phyloP scores from a whole-genome alignment of 2,329 filamentous ascomycete genomes.

The Aphanocladium album region DNA sequence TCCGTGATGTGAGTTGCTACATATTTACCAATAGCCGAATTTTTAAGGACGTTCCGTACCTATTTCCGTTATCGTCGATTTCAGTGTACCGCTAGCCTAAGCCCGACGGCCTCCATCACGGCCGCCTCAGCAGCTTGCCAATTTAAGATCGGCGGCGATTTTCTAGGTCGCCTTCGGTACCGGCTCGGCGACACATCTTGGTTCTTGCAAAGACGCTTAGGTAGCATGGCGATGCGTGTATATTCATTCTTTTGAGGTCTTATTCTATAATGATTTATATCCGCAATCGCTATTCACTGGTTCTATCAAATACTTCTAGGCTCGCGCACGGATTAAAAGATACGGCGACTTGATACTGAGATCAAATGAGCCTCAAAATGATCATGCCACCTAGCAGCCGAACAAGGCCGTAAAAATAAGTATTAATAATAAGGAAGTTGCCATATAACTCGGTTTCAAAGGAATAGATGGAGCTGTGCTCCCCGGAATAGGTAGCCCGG shows the following conservation, averaged over 20 bases:
- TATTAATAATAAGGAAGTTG: background rate
- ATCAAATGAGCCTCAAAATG: background rate
- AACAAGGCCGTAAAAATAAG: background rate
- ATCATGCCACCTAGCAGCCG: background rate
- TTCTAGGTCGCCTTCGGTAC: background rate
- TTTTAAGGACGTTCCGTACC: no score
- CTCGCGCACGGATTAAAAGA: no score
- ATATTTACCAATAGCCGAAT: no score
- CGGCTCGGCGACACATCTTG: background rate
- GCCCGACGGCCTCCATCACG: background rate
- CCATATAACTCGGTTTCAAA: background rate
- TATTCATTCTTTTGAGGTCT: no score
- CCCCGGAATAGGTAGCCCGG: slow-evolving; percentile 27
- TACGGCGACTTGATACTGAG: background rate
- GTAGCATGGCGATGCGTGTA: no score
- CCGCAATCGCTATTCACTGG: no score
- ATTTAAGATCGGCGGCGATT: background rate
- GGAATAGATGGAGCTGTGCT: background rate
- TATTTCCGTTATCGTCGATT: no score
- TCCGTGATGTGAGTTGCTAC: no score
- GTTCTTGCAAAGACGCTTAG: no score
- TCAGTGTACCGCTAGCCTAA: background rate
- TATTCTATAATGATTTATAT: no score
- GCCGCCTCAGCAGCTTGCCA: background rate
- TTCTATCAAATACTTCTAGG: no score